Conservation (phyloP, 345 rosid species). For the Citrus trifoliata region DNA sequence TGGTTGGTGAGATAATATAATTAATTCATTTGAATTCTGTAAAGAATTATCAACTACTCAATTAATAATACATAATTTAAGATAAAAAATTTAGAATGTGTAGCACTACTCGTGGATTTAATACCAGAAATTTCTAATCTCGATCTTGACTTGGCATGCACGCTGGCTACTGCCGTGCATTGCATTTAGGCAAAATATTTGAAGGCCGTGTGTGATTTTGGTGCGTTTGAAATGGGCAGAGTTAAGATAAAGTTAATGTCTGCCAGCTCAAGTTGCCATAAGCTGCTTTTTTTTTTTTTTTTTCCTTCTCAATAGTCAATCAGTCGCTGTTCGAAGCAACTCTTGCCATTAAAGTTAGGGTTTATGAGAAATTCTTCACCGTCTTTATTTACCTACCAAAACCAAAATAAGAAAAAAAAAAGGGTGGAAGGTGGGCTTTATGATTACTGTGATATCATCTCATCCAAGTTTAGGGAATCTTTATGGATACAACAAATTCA, state of each 20-base stretch:
- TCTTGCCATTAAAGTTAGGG: not conserved
- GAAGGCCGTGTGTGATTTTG: not conserved
- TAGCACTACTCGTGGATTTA: no score
- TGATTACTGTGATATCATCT: not conserved
- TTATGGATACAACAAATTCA: no score
- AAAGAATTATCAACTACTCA: no score
- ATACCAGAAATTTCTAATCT: not conserved
- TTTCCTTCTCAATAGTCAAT: not conserved
- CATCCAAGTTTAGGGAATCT: no score
- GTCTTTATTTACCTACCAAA: not conserved
- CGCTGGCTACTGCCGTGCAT: not conserved
- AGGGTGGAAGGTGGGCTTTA: not conserved
- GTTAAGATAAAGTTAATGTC: not conserved
- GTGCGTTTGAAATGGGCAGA: not conserved
- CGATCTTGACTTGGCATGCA: not conserved
- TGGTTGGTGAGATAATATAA: no score
- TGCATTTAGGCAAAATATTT: not conserved
- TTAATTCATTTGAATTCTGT: no score
- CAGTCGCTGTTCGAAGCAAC: not conserved
- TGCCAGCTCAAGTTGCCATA: slow-evolving; percentile 11
- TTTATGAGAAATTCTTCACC: not conserved
- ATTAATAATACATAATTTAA: no score
- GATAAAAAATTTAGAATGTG: no score
- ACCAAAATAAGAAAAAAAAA: not conserved
- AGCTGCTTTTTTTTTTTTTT: not conserved